phyloP scores from a whole-genome alignment of 1,284 basidiomycete species.

The Ustilago trichophora region DNA sequence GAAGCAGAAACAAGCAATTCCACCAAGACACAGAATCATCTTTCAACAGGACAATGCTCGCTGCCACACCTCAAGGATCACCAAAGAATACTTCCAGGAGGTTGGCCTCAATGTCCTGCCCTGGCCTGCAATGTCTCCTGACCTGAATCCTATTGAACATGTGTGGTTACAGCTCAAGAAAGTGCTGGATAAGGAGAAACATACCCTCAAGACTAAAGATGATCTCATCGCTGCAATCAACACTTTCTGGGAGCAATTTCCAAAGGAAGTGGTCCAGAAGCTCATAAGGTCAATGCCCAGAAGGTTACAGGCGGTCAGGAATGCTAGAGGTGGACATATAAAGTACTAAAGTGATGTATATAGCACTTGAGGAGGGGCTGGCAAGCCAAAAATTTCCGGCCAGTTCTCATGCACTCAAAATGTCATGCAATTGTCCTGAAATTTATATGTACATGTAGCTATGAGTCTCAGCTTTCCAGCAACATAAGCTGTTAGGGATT shows the following conservation, averaged over 20 bases:
- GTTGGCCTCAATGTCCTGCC: neutral
- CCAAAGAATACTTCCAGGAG: constrained; percentile 5
- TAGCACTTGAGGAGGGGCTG: constrained; percentile 1
- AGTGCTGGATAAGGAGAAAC: neutral
- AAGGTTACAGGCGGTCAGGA: neutral
- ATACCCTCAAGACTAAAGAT: too few relatives aligned
- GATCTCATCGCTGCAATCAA: too few relatives aligned
- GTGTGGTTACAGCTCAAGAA: constrained; percentile 6
- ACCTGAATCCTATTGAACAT: constrained; percentile 9
- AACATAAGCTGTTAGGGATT: too few relatives aligned
- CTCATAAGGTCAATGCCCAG: constrained; percentile 9
- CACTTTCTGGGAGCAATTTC: too few relatives aligned
- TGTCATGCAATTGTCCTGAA: neutral
- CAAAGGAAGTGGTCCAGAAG: constrained; percentile 2
- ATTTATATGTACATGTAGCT: neutral
- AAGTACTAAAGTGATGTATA: constrained; percentile 3
- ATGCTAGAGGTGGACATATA: constrained; percentile 3
- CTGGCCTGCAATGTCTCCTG: constrained; percentile 10
- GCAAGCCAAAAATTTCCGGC: neutral
- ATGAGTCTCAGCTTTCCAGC: constrained; percentile 3
- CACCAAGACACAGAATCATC: too few relatives aligned
- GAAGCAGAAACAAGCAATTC: too few relatives aligned
- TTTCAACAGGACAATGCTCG: too few relatives aligned
- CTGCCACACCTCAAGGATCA: too few relatives aligned
- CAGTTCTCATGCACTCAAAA: neutral